Conservation (phyloP, 345 rosid genomes). For the Dipteronia dyeriana region DNA sequence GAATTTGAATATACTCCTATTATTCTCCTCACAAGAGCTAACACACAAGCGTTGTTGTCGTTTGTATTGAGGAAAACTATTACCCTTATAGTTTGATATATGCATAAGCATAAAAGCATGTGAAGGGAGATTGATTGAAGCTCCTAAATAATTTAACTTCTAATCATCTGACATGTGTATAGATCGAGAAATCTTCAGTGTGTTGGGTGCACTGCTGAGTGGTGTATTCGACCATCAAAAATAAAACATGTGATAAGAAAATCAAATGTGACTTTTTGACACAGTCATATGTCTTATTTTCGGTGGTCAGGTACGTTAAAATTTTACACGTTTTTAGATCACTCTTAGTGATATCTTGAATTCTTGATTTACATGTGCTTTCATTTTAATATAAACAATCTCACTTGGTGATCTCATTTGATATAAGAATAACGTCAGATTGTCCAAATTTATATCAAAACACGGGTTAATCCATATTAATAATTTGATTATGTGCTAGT, state of each 20-base stretch:
- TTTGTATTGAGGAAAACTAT: background rate
- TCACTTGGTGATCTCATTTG: too few species aligned
- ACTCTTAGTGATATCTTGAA: background rate
- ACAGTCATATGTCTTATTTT: too few species aligned
- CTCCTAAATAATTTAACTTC: background rate
- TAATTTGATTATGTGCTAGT: too few species aligned
- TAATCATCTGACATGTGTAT: background rate
- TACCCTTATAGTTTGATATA: background rate
- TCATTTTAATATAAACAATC: background rate
- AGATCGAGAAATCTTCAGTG: background rate
- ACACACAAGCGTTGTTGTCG: background rate
- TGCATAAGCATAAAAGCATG: background rate
- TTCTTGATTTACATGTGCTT: background rate
- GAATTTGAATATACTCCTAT: constrained; percentile 10
- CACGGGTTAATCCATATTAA: too few species aligned
- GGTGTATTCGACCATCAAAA: too few species aligned
- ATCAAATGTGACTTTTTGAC: too few species aligned
- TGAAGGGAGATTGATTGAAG: background rate
- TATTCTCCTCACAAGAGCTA: constrained; percentile 17
- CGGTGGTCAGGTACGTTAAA: too few species aligned
- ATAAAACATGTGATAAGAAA: too few species aligned
- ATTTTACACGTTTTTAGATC: too few species aligned
- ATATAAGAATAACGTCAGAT: too few species aligned
- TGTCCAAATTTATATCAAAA: too few species aligned
- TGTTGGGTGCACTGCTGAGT: too few species aligned